Evolutionary conservation across 2,329 filamentous ascomycete species (phyloP).

Genomic region (Graphiopsis chlorocephala): DNA sequence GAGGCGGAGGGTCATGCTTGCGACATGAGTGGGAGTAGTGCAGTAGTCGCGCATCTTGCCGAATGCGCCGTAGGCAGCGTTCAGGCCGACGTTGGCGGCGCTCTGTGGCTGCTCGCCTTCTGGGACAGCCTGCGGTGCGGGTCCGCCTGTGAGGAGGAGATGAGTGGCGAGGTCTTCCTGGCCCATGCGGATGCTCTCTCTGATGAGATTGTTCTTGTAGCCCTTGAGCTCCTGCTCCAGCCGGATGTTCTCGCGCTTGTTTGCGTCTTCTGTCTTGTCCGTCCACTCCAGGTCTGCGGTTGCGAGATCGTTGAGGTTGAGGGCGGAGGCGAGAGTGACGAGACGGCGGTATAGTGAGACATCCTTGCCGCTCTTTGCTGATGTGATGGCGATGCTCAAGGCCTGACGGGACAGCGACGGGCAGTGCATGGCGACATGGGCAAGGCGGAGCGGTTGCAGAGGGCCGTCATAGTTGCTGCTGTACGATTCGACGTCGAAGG

Average conservation of each 20-base stretch:
- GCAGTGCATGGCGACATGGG: constrained; percentile 76
- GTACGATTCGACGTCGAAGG: constrained; percentile 88
- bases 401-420: constrained; percentile 75
- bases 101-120: constrained; percentile 23
- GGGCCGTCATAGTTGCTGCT: constrained; percentile 85
- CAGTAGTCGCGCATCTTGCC: constrained; percentile 87
- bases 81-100: constrained; percentile 51
- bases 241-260: constrained; percentile 68
- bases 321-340: constrained; percentile 63
- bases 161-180: constrained; percentile 89
- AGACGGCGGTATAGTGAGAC: constrained; percentile 68
- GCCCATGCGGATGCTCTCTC: constrained; percentile 91
- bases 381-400: constrained; percentile 69
- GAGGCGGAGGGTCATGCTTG: constrained; percentile 76
- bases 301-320: constrained; percentile 67
- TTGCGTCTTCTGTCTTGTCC: constrained; percentile 62
- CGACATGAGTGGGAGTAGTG: constrained; percentile 76
- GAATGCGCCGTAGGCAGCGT: constrained; percentile 72
- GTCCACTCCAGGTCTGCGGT: constrained; percentile 71
- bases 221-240: constrained; percentile 82
- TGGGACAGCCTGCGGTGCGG: constrained; percentile 10
- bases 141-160: constrained; percentile 69
- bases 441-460: constrained; percentile 75
- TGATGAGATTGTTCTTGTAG: constrained; percentile 96
- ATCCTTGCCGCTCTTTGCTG: constrained; percentile 75